Conservation (phyloP, 164 flowering plant species). For the Berberis thunbergii region DNA sequence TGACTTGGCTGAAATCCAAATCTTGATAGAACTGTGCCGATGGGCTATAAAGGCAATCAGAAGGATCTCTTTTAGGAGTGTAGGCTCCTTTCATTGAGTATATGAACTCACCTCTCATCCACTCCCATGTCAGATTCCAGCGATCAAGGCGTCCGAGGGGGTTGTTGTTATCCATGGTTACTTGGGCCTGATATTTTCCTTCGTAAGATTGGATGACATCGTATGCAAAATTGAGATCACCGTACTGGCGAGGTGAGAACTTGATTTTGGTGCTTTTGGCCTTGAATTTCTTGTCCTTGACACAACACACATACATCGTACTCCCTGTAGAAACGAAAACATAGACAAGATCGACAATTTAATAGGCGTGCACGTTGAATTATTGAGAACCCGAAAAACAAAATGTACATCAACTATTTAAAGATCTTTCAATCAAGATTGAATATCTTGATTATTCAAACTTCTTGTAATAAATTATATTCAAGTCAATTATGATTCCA, state of each 20-base stretch:
- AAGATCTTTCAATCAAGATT: no score
- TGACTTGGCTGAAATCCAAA: conserved; percentile 45
- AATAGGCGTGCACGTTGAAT: no score
- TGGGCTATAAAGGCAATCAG: conserved; percentile 50
- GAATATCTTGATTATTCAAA: no score
- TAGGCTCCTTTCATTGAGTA: conserved; percentile 59
- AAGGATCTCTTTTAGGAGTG: conserved; percentile 35
- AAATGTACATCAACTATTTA: no score
- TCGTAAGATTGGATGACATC: conserved; percentile 40
- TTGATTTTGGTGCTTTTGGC: conserved; percentile 25
- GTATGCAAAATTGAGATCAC: conserved; percentile 50
- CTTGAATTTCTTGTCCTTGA: conserved; percentile 26
- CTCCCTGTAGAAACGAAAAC: conserved; percentile 2
- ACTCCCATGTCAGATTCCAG: conserved; percentile 66
- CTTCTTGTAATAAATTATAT: no score
- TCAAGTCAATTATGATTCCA: no score
- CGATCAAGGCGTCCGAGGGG: conserved; percentile 71
- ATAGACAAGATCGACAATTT: no score
- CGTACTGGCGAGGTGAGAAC: conserved; percentile 43
- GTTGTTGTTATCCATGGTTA: conserved; percentile 44
- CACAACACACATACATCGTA: conserved; percentile 43
- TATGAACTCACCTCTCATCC: conserved; percentile 73
- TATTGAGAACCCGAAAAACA: no score
- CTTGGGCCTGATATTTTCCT: conserved; percentile 46
- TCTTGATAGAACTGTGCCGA: conserved; percentile 37